phyloP scores from a whole-genome alignment of 148 eudicot species.

The Hydrangea macrophylla region DNA sequence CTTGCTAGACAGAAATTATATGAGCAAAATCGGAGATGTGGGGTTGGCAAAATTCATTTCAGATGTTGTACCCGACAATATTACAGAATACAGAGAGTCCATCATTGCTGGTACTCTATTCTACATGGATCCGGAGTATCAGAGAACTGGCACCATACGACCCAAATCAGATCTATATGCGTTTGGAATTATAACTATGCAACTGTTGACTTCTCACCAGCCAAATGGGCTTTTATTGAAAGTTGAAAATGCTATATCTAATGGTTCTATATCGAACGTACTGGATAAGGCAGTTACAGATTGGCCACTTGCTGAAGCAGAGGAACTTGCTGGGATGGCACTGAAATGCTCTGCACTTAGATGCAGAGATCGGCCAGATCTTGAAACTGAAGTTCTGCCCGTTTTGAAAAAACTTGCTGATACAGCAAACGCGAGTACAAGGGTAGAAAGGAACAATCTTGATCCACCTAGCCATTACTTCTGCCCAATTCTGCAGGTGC shows the following conservation, averaged over 20 bases:
- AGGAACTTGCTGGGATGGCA: slow-evolving; percentile 57
- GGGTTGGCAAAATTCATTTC: slow-evolving; percentile 67
- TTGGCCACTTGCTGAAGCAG: slow-evolving; percentile 67
- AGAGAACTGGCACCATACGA: slow-evolving; percentile 72
- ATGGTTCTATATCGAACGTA: slow-evolving; percentile 43
- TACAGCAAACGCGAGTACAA: slow-evolving; percentile 50
- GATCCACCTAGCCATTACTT: slow-evolving; percentile 63
- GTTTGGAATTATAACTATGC: slow-evolving; percentile 69
- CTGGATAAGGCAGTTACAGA: slow-evolving; percentile 55
- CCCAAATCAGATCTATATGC: slow-evolving; percentile 81
- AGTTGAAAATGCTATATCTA: slow-evolving; percentile 55
- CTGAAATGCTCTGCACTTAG: slow-evolving; percentile 62
- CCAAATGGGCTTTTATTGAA: slow-evolving; percentile 59
- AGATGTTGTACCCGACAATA: slow-evolving; percentile 51
- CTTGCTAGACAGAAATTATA: slow-evolving; percentile 49
- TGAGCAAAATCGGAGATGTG: slow-evolving; percentile 70
- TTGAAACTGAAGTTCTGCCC: slow-evolving; percentile 67
- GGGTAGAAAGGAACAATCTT: slow-evolving; percentile 26
- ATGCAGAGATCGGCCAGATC: slow-evolving; percentile 88
- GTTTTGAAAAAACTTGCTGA: slow-evolving; percentile 67
- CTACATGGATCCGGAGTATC: slow-evolving; percentile 83
- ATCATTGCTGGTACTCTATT: slow-evolving; percentile 56
- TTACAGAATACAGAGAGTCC: slow-evolving; percentile 57
- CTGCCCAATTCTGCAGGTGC: slow-evolving; percentile 76
- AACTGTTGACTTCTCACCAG: slow-evolving; percentile 51